Conservation (phyloP, 495 filamentous ascomycete species). For the Xylaria flabelliformis region DNA sequence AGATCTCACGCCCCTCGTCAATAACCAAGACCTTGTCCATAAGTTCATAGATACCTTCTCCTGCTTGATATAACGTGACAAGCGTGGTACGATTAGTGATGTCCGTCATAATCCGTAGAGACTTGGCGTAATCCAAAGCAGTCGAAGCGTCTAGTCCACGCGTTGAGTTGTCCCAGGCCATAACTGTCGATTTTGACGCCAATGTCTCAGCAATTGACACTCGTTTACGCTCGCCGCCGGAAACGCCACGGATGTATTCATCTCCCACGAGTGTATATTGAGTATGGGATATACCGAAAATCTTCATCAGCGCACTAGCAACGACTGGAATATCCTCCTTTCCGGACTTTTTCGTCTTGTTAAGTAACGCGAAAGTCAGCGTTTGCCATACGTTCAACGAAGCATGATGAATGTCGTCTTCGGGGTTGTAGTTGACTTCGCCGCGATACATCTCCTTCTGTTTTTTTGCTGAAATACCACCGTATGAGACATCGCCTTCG, state of each 20-base stretch:
- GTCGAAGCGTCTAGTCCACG: conserved; percentile 82
- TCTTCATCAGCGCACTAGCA: conserved; percentile 70
- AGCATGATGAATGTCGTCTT: conserved; percentile 83
- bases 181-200: conserved; percentile 56
- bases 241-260: conserved; percentile 77
- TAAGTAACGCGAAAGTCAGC: conserved; percentile 80
- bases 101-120: conserved; percentile 81
- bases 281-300: conserved; percentile 84
- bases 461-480: conserved; percentile 74
- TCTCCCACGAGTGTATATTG: conserved; percentile 86
- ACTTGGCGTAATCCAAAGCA: conserved; percentile 79
- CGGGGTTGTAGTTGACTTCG: conserved; percentile 82
- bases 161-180: conserved; percentile 74
- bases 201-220: conserved; percentile 63
- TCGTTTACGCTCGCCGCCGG: conserved; percentile 66
- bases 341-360: conserved; percentile 80
- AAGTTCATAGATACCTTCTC: conserved; percentile 80
- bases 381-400: conserved; percentile 80
- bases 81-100: conserved; percentile 81
- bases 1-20: conserved; percentile 73
- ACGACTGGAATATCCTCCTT: conserved; percentile 71
- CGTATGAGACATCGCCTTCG: conserved; percentile 75
- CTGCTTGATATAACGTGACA: conserved; percentile 84
- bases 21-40: conserved; percentile 77
- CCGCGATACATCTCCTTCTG: conserved; percentile 74